Evolutionary conservation across 192 early-diverging fungal genomes (phyloP).

Genomic region (Rhizophagus clarus): DNA sequence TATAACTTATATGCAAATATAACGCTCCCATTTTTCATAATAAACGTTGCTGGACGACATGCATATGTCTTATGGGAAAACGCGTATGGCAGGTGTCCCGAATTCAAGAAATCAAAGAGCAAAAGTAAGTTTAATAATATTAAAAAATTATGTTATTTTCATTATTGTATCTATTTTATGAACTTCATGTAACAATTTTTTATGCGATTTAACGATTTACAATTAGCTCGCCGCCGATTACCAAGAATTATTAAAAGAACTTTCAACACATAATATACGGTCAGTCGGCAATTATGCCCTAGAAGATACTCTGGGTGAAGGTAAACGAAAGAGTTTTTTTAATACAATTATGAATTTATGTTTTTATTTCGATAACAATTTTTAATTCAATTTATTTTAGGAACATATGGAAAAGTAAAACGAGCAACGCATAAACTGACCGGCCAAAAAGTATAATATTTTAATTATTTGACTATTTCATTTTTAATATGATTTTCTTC

Average conservation of each 20-base stretch:
- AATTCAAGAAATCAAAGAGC: constrained; percentile 44
- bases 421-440: constrained; percentile 60
- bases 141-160: neutral
- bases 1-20: constrained; percentile 25
- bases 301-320: constrained; percentile 57
- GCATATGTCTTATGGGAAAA: constrained; percentile 29
- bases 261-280: constrained; percentile 54
- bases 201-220: neutral
- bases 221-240: constrained; percentile 59
- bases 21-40: constrained; percentile 16
- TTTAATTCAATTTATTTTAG: constrained; percentile 33
- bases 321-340: constrained; percentile 23
- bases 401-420: constrained; percentile 69
- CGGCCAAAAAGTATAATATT: constrained; percentile 41
- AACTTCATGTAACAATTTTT: neutral
- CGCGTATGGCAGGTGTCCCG: neutral
- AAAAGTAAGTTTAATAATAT: constrained; percentile 37
- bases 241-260: constrained; percentile 62
- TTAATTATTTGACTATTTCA: too few species aligned
- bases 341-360: neutral
- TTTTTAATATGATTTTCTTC: neutral
- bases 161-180: neutral
- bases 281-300: constrained; percentile 59
- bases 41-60: constrained; percentile 35
- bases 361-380: neutral